Conservation (phyloP, 495 filamentous ascomycete genomes). For the Geopyxis carbonaria region DNA sequence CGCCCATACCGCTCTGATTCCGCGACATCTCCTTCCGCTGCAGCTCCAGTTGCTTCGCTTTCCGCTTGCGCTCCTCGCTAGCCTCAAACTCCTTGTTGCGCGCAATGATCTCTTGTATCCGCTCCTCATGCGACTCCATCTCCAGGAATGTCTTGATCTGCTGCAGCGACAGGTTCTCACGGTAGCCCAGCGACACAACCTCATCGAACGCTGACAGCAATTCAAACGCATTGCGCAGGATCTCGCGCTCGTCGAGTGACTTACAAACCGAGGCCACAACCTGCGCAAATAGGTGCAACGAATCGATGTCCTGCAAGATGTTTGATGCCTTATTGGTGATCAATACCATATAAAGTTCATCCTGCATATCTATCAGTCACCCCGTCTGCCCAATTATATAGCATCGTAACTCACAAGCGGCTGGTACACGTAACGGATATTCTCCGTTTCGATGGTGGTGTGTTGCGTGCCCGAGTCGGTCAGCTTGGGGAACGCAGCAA, state of each 20-base stretch:
- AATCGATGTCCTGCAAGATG: constrained; percentile 97
- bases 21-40: constrained; percentile 77
- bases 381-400: constrained; percentile 3
- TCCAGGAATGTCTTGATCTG: constrained; percentile 98
- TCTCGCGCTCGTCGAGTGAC: constrained; percentile 87
- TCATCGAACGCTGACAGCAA: constrained; percentile 92
- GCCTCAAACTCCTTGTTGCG: constrained; percentile 98
- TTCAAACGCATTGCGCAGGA: constrained; percentile 84
- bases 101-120: constrained; percentile 94
- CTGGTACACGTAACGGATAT: constrained; percentile 98
- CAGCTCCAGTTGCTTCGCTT: constrained; percentile 94
- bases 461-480: constrained; percentile 89
- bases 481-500: constrained; percentile 93
- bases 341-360: constrained; percentile 97
- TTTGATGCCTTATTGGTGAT: constrained; percentile 99
- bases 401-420: constrained; percentile 38
- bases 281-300: constrained; percentile 90
- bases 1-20: constrained; percentile 32
- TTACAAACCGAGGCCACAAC: constrained; percentile 93
- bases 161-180: constrained; percentile 82
- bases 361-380: constrained; percentile 26
- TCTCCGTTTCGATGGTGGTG: constrained; percentile 95
- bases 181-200: constrained; percentile 80
- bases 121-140: constrained; percentile 97
- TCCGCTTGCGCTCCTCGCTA: constrained; percentile 89